Evolutionary conservation across 139 green algal species (phyloP).

Genomic region (Mesotaenium endlicherianum): DNA sequence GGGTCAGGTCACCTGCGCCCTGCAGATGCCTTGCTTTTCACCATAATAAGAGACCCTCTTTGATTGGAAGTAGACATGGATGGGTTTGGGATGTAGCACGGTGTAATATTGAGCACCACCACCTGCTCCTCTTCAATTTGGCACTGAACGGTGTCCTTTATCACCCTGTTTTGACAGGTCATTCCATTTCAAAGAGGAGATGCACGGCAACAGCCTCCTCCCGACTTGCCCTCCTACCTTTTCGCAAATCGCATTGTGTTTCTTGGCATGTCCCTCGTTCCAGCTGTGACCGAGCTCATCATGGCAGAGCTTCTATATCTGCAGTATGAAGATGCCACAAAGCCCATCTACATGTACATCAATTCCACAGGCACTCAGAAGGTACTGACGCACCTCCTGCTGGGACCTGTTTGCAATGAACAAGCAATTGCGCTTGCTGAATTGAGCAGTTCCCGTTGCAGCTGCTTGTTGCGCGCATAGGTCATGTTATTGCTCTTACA

Average conservation of each 20-base stretch:
- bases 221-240: slow-evolving; percentile 94
- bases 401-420: neutral
- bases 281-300: slow-evolving; percentile 84
- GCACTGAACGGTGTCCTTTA: no score
- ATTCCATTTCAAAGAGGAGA: slow-evolving; percentile 62
- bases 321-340: slow-evolving; percentile 72
- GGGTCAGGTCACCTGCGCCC: no score
- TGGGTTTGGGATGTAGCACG: no score
- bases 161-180: neutral
- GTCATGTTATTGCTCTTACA: no score
- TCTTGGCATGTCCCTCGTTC: slow-evolving; percentile 88
- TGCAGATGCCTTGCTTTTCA: no score
- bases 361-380: slow-evolving; percentile 89
- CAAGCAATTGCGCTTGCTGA: no score
- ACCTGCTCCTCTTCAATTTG: no score
- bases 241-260: slow-evolving; percentile 99
- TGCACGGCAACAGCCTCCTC: slow-evolving; percentile 79
- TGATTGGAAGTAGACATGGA: no score
- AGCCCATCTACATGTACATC: slow-evolving; percentile 98
- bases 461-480: no score
- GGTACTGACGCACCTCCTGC: slow-evolving; percentile 11
- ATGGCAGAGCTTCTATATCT: slow-evolving; percentile 88
- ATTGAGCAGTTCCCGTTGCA: no score
- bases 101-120: no score
- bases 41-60: no score